These are phyloP conservation scores for Aspergillus avenaceus DNA, from an alignment of 495 filamentous ascomycete genomes.

Conservation along the genomic window DNA sequence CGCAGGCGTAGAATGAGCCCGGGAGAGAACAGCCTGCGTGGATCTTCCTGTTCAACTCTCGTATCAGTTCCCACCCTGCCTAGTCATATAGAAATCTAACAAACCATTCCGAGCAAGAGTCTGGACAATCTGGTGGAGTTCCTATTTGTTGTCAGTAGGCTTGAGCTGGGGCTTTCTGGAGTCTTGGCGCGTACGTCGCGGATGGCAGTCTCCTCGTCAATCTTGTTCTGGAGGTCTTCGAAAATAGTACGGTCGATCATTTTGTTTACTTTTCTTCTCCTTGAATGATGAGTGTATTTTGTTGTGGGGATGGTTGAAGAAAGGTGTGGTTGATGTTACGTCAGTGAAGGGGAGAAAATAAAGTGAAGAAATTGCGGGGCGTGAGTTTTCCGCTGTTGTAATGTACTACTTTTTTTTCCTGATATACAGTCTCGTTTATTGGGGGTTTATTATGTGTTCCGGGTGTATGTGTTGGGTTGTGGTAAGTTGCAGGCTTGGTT, in stretches of 20 bases:
- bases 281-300: background rate
- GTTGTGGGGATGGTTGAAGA: conserved; percentile 9
- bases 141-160: conserved; percentile 35
- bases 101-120: conserved; percentile 68
- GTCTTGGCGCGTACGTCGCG: conserved; percentile 56
- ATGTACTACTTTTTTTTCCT: background rate
- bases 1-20: conserved; percentile 81
- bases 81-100: background rate
- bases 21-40: conserved; percentile 76
- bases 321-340: conserved; percentile 12
- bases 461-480: too few species aligned
- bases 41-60: conserved; percentile 47
- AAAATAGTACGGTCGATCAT: conserved; percentile 81
- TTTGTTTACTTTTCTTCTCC: conserved; percentile 13
- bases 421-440: background rate
- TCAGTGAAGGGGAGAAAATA: conserved; percentile 6
- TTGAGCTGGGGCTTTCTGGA: conserved; percentile 4
- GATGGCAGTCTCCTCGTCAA: conserved; percentile 79
- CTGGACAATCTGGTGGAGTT: conserved; percentile 75
- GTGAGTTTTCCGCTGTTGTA: conserved; percentile 4
- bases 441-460: too few species aligned
- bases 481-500: too few species aligned
- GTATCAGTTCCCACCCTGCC: conserved; percentile 1
- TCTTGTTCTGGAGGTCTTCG: conserved; percentile 78
- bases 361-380: conserved; percentile 19